Evolutionary conservation across 805 yeast species (phyloP).

Genomic region (Barnettozyma sucrosica): DNA sequence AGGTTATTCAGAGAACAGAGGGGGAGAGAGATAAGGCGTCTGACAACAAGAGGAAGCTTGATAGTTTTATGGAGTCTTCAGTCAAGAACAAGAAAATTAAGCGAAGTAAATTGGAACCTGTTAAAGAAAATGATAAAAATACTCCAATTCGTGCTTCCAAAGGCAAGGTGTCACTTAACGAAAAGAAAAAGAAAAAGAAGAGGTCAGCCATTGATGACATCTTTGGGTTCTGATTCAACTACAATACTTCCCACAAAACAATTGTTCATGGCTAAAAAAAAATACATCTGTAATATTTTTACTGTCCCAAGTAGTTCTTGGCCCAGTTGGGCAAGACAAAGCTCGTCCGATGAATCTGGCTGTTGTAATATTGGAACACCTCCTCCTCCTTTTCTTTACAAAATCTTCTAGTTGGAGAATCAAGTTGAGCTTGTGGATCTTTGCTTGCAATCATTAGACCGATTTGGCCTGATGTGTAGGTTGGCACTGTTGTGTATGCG

Average conservation of each 20-base stretch:
- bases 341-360: slow-evolving; percentile 60
- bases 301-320: slow-evolving; percentile 25
- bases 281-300: not conserved
- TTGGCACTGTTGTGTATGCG: slow-evolving; percentile 78
- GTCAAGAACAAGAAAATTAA: not conserved
- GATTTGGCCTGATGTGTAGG: slow-evolving; percentile 84
- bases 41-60: not conserved
- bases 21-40: not conserved
- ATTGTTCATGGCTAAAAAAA: not conserved
- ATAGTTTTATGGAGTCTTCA: not conserved
- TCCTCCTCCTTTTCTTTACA: slow-evolving; percentile 40
- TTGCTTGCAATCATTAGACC: slow-evolving; percentile 72
- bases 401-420: slow-evolving; percentile 45
- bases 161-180: not conserved
- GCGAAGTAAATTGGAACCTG: not conserved
- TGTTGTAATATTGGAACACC: slow-evolving; percentile 59
- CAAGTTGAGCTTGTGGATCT: slow-evolving; percentile 40
- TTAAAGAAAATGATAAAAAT: not conserved
- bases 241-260: not conserved
- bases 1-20: slow-evolving; percentile 16
- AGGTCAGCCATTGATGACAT: slow-evolving; percentile 68
- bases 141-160: not conserved
- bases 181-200: slow-evolving; percentile 14
- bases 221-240: slow-evolving; percentile 34
- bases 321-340: slow-evolving; percentile 85